Evolutionary conservation across 2,329 filamentous ascomycete species (phyloP).

Genomic region (Bipolaris zeicola): DNA sequence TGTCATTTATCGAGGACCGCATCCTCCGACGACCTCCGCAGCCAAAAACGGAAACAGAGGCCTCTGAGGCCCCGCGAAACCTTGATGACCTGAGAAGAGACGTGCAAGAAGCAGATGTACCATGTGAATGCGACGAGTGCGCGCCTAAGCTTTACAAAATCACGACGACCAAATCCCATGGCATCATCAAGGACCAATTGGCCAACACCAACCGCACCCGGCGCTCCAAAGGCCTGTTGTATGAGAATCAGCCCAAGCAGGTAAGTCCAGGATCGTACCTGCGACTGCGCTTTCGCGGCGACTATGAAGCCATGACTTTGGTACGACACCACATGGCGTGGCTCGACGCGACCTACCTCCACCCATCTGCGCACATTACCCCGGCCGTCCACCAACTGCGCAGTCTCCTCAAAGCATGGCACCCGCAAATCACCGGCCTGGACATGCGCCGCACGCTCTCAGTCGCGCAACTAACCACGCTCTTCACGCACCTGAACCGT

Average conservation of each 20-base stretch:
- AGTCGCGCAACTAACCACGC: constrained; percentile 7
- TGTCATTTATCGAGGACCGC: constrained; percentile 20
- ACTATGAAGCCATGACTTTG: constrained; percentile 24
- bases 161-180: constrained; percentile 12
- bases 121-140: constrained; percentile 23
- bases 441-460: constrained; percentile 18
- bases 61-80: constrained; percentile 3
- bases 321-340: constrained; percentile 22
- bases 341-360: constrained; percentile 19
- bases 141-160: constrained; percentile 21
- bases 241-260: background rate
- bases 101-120: constrained; percentile 7
- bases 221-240: background rate
- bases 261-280: constrained; percentile 3
- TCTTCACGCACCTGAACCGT: constrained; percentile 17
- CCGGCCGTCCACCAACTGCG: constrained; percentile 10
- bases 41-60: background rate
- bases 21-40: constrained; percentile 14
- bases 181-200: constrained; percentile 7
- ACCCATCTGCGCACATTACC: constrained; percentile 1
- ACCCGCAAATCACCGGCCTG: constrained; percentile 8
- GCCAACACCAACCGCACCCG: background rate
- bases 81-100: constrained; percentile 8
- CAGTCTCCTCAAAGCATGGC: constrained; percentile 15
- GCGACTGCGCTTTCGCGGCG: constrained; percentile 14